Percentiles rank a stretch among this genome's conserved stretches.
Conservation (phyloP, 257 asterid genomes). For the Scutellaria galericulata region DNA sequence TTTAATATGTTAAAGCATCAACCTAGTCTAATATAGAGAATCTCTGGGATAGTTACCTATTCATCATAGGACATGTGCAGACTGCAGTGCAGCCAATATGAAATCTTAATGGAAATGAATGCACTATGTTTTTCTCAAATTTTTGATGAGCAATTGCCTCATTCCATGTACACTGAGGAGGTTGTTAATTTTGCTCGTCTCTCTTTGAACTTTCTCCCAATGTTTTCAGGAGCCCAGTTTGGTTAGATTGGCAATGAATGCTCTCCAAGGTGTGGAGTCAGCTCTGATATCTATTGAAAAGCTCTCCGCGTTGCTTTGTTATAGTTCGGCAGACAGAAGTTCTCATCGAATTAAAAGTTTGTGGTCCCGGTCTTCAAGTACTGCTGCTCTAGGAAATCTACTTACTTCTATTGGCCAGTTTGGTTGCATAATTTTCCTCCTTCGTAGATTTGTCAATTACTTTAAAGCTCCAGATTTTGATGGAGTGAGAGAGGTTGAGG, state of each 20-base stretch:
- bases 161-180: constrained; percentile 3
- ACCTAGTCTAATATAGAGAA: background rate
- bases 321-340: constrained; percentile 82
- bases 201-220: constrained; percentile 30
- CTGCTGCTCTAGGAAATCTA: constrained; percentile 76
- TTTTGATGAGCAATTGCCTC: constrained; percentile 5
- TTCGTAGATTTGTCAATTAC: constrained; percentile 67
- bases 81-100: constrained; percentile 6
- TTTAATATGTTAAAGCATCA: constrained; percentile 9
- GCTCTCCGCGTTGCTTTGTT: constrained; percentile 65
- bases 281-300: constrained; percentile 68
- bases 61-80: constrained; percentile 7
- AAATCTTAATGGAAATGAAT: background rate
- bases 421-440: constrained; percentile 76
- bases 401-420: constrained; percentile 77
- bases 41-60: background rate
- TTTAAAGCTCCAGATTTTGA: constrained; percentile 54
- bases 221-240: constrained; percentile 80
- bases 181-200: constrained; percentile 1
- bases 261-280: constrained; percentile 87
- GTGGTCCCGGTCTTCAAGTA: constrained; percentile 85
- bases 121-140: background rate
- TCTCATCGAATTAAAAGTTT: constrained; percentile 69
- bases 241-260: constrained; percentile 89
- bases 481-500: constrained; percentile 44